These are phyloP conservation scores for Tillandsia fasciculata DNA, from an alignment of 176 grass and related monocot genomes.

Conservation along the genomic window DNA sequence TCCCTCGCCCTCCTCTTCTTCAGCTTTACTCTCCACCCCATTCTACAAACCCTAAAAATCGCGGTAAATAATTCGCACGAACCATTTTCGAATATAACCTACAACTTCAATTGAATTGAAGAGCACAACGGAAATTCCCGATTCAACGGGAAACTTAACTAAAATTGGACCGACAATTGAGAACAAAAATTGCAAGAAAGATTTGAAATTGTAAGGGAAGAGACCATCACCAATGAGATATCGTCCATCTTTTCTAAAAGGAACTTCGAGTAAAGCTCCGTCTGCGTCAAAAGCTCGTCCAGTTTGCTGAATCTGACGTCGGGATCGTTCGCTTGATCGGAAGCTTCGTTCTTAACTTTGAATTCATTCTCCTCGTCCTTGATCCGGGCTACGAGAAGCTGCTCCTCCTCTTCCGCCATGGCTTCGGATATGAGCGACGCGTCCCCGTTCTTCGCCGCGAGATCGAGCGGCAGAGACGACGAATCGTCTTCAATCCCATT, in stretches of 20 bases:
- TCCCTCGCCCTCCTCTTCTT: conserved; percentile 34
- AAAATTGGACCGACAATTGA: too few relatives aligned
- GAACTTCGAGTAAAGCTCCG: conserved; percentile 80
- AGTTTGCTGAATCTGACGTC: conserved; percentile 63
- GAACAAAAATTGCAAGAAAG: conserved; percentile 1
- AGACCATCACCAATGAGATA: conserved; percentile 49
- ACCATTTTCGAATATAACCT: too few relatives aligned
- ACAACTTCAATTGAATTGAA: too few relatives aligned
- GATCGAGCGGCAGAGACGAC: conserved; percentile 32
- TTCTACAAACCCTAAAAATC: conserved; percentile 12
- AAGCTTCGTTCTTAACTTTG: conserved; percentile 33
- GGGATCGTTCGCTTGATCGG: conserved; percentile 27
- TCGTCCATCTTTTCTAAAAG: conserved; percentile 94
- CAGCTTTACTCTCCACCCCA: conserved; percentile 27
- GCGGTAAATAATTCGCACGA: too few relatives aligned
- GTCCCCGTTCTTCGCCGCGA: conserved; percentile 79
- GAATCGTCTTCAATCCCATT: conserved; percentile 11
- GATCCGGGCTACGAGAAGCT: conserved; percentile 29
- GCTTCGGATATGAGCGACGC: conserved; percentile 43
- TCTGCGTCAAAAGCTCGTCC: conserved; percentile 78
- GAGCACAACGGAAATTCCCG: too few relatives aligned
- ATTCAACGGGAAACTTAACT: too few relatives aligned
- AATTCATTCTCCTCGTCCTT: conserved; percentile 36
- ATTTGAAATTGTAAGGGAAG: background rate
- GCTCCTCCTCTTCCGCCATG: conserved; percentile 72